These are phyloP conservation scores for Dendrobium nobile DNA, from an alignment of 106 monocot genomes.

Conservation along the genomic window DNA sequence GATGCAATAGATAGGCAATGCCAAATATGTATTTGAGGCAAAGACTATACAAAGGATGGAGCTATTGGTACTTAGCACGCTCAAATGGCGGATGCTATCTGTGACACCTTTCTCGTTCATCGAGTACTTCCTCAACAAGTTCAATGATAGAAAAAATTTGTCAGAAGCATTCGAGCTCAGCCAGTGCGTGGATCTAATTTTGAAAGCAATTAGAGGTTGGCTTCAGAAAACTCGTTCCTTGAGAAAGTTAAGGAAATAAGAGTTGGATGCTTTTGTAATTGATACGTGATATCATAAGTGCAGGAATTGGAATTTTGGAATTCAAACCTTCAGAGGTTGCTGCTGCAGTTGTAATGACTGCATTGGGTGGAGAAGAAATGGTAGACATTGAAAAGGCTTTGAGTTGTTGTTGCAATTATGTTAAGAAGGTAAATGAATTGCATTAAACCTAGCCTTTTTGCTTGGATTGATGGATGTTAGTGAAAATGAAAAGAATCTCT, in stretches of 20 bases:
- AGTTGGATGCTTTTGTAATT: background rate
- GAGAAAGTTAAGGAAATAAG: background rate
- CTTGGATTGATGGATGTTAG: too few relatives aligned
- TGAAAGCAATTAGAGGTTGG: slow-evolving; percentile 41
- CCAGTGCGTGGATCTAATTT: slow-evolving; percentile 28
- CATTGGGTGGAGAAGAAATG: background rate
- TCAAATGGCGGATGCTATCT: slow-evolving; percentile 71
- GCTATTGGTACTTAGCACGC: slow-evolving; percentile 45
- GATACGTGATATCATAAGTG: background rate
- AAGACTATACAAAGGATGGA: slow-evolving; percentile 73
- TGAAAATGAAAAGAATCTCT: too few relatives aligned
- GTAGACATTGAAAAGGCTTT: background rate
- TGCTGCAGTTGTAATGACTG: slow-evolving; percentile 6
- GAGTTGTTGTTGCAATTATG: background rate
- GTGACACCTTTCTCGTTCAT: slow-evolving; percentile 67
- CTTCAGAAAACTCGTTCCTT: background rate
- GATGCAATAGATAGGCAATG: slow-evolving; percentile 32
- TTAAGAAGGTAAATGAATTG: slow-evolving; percentile 2
- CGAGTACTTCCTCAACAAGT: slow-evolving; percentile 43
- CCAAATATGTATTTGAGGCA: slow-evolving; percentile 47
- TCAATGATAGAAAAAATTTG: slow-evolving; percentile 17
- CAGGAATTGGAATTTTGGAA: slow-evolving; percentile 8
- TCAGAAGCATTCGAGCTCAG: slow-evolving; percentile 15
- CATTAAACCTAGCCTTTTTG: background rate
- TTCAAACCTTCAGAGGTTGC: slow-evolving; percentile 20